Conservation (phyloP, 116 monocot species). For the Phalaenopsis hybrid region DNA sequence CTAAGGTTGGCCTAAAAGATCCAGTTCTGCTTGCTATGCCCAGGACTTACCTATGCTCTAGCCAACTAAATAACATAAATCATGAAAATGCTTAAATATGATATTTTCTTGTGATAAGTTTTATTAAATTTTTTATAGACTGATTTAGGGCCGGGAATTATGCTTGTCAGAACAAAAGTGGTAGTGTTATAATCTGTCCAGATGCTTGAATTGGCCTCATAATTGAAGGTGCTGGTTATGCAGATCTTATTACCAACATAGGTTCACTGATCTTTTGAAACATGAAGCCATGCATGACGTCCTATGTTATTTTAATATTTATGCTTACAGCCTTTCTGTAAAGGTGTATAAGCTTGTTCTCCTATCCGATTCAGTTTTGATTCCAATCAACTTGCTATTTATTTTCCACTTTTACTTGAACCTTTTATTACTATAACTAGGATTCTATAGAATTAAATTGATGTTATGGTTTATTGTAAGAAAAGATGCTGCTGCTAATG, state of each 20-base stretch:
- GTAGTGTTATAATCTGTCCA: not conserved
- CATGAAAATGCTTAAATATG: not conserved
- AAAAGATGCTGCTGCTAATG: not conserved
- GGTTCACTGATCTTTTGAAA: not conserved
- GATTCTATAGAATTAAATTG: not conserved
- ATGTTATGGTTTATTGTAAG: conserved; percentile 2
- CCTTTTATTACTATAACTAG: not conserved
- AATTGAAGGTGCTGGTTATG: not conserved
- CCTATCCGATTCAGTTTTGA: not conserved
- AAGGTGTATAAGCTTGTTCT: not conserved
- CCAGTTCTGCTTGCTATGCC: not conserved
- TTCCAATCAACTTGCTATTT: not conserved
- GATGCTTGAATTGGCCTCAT: not conserved
- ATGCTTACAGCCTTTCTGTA: not conserved
- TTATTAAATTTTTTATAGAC: not conserved
- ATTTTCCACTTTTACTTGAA: not conserved
- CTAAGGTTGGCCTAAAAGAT: not conserved
- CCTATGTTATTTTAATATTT: not conserved
- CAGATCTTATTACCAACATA: not conserved
- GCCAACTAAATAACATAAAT: not conserved
- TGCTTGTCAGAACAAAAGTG: not conserved
- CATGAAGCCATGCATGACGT: not conserved
- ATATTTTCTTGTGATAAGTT: not conserved
- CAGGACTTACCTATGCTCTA: not conserved
- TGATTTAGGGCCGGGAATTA: not conserved